Evolutionary conservation across 208 protist genomes (phyloP), one percentile per base, ranked within the genome.

Genomic region (Leishmania martiniquensis): DNA sequence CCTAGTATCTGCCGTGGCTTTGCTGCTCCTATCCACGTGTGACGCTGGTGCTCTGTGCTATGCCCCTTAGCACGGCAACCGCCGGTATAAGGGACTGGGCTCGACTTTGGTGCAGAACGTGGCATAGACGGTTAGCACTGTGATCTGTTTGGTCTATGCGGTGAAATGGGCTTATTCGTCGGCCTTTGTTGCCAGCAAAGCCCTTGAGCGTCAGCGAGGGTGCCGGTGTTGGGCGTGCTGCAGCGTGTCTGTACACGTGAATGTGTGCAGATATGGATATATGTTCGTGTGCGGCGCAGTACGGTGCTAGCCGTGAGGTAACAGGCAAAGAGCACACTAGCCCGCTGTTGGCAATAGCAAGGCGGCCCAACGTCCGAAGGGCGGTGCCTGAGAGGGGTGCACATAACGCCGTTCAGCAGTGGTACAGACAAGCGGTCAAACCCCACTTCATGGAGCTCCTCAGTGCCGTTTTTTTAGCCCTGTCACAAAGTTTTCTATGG

Each of bases 191-290:
- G 17, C 7, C 42, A 34, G 65, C 65, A 4, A 29, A 12, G 0
- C 12, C 12, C 32, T 49, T 25, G n/a, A 12, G 34, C 42, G 29
- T 20, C 42, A 22, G 65, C n/a, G 22, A 25, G 65, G 7, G 65
- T 12, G 12, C 29, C 49, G 25, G 39, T 13, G 42, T 47, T 37
- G 42, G 10, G n/a, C 25, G 47, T 4, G 25, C 20, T 69, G 37
- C 4, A 3, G 57, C n/a, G 39, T 47, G 65, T 32, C 6, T 54
- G 66, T 71, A n/a, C n/a, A 4, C 54, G n/a, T 72, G 45, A 25
- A 29, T 57, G 52, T 55, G n/a, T 72, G n/a, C 57, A 32, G 34
- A 12, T 72, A 32, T 72, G 68, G 22, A 12, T 72, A n/a, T 72
- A n/a, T 72, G 47, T 57, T 3, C 9, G 12, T 52, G 42, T n/a